Base-by-base conservation (phyloP, 345 rosid species). In the Populus tremula region DNA sequence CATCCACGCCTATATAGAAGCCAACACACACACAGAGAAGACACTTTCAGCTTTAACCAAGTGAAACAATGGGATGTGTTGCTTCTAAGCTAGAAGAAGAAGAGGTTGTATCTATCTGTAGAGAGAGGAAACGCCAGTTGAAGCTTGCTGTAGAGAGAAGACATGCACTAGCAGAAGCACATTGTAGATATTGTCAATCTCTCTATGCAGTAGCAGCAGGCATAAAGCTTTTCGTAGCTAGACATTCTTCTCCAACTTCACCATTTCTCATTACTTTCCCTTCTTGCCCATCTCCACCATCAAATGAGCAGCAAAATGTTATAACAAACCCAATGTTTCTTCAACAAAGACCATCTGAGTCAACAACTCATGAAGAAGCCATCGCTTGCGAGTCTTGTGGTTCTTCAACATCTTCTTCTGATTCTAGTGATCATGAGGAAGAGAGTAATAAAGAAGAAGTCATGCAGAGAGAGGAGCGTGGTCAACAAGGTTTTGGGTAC, bases 201-300 rank as follows among this genome's bases (percentile, higher is more conserved):
- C 84, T 91, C 1, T 88, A 85, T 76, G 96, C 96, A 17, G 93
- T 90, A 23, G 81, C 91, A 56, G 91, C 93, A 23, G 90, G 92
- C 35, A 87, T 88, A 63, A 90, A 85, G 87, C 91, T 91, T 70
- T 90, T 91, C 74, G 90, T 91, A 63, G 96, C 96, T 66, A 85
- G 93, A 47, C 91, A 90, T 78, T 76, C 90, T 70, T 85, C 93
- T 10, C 90, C 91, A 64, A 65, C 93, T 74, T 87, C 92, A n/a
- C 92, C 93, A 21, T 90, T 82, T 81, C 88, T 87, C 79, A 85
- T 91, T 76, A 87, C 96, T 23, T 85, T 88, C 70, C 85, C 91
- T 65, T 77, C 82, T 9, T 72, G 73, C 68, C 80, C 86, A 14
- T 64, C 91, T n/a, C 61, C 86, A 12, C 71, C 85, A 6, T 81